These are phyloP conservation scores for Aureobasidium vineae DNA, from an alignment of 2,329 filamentous ascomycete species.

Conservation along the genomic window DNA sequence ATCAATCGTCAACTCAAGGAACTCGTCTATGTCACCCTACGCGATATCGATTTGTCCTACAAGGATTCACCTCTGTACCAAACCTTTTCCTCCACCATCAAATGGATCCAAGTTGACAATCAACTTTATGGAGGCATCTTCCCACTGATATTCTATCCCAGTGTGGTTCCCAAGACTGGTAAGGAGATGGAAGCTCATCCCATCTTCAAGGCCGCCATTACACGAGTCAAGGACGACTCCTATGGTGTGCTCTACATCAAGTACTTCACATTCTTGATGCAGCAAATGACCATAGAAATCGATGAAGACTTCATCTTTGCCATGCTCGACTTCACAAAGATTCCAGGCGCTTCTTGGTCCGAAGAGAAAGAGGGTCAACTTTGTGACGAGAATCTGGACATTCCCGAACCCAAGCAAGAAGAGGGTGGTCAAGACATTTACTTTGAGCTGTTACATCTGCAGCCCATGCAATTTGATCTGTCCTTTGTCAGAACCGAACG, in stretches of 20 bases:
- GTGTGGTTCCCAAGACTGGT: slow-evolving; percentile 94
- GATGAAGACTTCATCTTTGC: slow-evolving; percentile 99
- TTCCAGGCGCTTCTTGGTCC: slow-evolving; percentile 84
- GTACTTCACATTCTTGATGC: slow-evolving; percentile 87
- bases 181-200: slow-evolving; percentile 96
- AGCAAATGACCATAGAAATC: slow-evolving; percentile 97
- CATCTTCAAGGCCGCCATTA: slow-evolving; percentile 87
- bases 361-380: slow-evolving; percentile 79
- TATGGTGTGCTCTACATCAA: slow-evolving; percentile 99
- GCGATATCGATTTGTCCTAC: slow-evolving; percentile 87
- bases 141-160: slow-evolving; percentile 94
- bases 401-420: slow-evolving; percentile 85
- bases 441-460: slow-evolving; percentile 94
- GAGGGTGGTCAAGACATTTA: slow-evolving; percentile 91
- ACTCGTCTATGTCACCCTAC: slow-evolving; percentile 87
- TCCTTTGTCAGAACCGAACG: slow-evolving; percentile 97
- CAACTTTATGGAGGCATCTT: slow-evolving; percentile 98
- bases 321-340: slow-evolving; percentile 89
- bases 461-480: slow-evolving; percentile 96
- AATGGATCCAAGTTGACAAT: slow-evolving; percentile 99
- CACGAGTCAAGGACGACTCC: slow-evolving; percentile 94
- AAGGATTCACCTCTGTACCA: slow-evolving; percentile 93
- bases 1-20: slow-evolving; percentile 92
- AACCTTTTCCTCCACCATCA: slow-evolving; percentile 83
- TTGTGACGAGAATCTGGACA: slow-evolving; percentile 84